Evolutionary conservation across 2,329 filamentous ascomycete species (phyloP).

Genomic region (Colletotrichum gigasporum): DNA sequence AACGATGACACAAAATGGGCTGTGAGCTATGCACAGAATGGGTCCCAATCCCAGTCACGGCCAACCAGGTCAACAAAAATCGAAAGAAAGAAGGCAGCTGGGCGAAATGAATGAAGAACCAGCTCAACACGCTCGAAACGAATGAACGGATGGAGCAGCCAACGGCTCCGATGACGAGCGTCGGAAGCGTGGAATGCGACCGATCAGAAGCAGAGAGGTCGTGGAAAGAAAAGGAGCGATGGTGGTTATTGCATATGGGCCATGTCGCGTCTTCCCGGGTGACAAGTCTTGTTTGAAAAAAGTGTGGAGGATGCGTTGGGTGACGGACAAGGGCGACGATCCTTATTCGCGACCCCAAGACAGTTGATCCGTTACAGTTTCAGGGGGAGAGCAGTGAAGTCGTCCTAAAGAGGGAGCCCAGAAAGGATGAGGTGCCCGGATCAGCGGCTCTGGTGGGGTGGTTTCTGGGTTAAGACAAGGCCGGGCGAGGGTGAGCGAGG

Average conservation of each 20-base stretch:
- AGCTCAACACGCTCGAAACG: not conserved
- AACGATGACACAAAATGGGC: slow-evolving; percentile 9
- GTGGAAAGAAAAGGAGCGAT: slow-evolving; percentile 17
- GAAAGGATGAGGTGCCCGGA: not conserved
- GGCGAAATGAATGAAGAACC: slow-evolving; percentile 5
- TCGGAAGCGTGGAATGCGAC: slow-evolving; percentile 12
- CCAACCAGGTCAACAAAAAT: slow-evolving; percentile 12
- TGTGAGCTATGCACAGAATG: slow-evolving; percentile 24
- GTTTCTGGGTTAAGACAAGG: slow-evolving; percentile 9
- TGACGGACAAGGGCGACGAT: slow-evolving; percentile 30
- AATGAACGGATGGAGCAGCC: slow-evolving; percentile 3
- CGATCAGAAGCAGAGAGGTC: slow-evolving; percentile 8
- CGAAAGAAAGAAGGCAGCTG: not conserved
- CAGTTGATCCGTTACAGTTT: slow-evolving; percentile 24
- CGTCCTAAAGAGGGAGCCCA: slow-evolving; percentile 19
- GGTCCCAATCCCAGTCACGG: not conserved
- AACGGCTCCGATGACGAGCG: slow-evolving; percentile 20
- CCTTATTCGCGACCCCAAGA: slow-evolving; percentile 32
- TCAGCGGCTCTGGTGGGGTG: slow-evolving; percentile 14
- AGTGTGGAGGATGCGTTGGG: slow-evolving; percentile 20
- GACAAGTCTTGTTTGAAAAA: slow-evolving; percentile 12
- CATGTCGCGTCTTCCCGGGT: slow-evolving; percentile 28
- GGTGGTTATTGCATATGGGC: slow-evolving; percentile 28
- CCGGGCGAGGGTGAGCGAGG: slow-evolving; percentile 1
- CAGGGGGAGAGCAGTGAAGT: slow-evolving; percentile 14